A percentile compares a stretch with the other conserved stretches of the same genome.
These are phyloP conservation scores for Collariella sp. DNA, from an alignment of 495 filamentous ascomycete genomes.

Conservation along the genomic window DNA sequence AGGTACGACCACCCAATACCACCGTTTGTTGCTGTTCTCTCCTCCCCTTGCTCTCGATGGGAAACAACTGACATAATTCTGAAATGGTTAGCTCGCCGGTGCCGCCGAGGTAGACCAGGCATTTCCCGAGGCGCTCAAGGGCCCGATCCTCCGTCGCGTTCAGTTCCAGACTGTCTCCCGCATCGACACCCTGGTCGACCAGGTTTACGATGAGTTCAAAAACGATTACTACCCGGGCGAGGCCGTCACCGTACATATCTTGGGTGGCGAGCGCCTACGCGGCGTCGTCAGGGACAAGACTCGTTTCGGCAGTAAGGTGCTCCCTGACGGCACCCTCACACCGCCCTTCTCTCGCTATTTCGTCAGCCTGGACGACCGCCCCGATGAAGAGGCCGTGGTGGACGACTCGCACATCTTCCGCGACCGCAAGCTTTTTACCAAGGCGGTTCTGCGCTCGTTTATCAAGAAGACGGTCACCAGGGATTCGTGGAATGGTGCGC, in stretches of 20 bases:
- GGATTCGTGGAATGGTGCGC: slow-evolving; percentile 88
- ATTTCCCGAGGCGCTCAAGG: slow-evolving; percentile 86
- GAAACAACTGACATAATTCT: not conserved
- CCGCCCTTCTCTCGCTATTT: slow-evolving; percentile 70
- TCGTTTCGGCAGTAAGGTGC: slow-evolving; percentile 52
- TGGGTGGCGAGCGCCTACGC: slow-evolving; percentile 60
- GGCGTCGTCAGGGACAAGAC: slow-evolving; percentile 83
- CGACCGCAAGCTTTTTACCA: slow-evolving; percentile 90
- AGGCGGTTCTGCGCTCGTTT: slow-evolving; percentile 85
- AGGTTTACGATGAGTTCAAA: slow-evolving; percentile 70
- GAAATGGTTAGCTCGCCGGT: slow-evolving; percentile 57
- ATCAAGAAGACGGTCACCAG: slow-evolving; percentile 89
- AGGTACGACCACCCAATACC: slow-evolving; percentile 53
- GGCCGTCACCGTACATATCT: slow-evolving; percentile 62
- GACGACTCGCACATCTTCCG: slow-evolving; percentile 77
- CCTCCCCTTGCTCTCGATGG: not conserved
- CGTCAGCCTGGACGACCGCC: slow-evolving; percentile 61
- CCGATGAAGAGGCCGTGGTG: slow-evolving; percentile 65
- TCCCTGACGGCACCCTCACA: slow-evolving; percentile 56
- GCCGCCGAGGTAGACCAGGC: slow-evolving; percentile 81
- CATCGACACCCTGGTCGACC: slow-evolving; percentile 76
- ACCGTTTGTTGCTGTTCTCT: not conserved
- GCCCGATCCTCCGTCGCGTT: slow-evolving; percentile 78
- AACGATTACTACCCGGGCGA: slow-evolving; percentile 92
- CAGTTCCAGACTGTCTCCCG: slow-evolving; percentile 87